phyloP scores from a whole-genome alignment of 2,329 filamentous ascomycete genomes.

The Penicillium sp. region DNA sequence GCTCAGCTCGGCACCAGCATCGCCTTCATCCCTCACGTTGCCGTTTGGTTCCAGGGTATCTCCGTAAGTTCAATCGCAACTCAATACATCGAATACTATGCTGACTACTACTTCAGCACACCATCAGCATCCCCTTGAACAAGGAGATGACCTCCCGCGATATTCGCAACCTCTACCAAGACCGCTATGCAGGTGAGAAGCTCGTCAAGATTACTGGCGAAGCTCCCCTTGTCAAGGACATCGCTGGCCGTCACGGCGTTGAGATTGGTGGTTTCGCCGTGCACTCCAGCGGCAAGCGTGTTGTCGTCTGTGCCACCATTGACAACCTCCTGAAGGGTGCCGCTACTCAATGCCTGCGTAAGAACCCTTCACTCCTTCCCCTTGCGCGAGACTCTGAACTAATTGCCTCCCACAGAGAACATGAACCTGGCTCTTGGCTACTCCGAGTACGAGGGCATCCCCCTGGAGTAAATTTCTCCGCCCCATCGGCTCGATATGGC shows the following conservation, averaged over 20 bases:
- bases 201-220: slow-evolving; percentile 92
- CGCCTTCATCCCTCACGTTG: slow-evolving; percentile 90
- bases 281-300: slow-evolving; percentile 82
- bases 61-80: slow-evolving; percentile 51
- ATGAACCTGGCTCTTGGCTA: slow-evolving; percentile 93
- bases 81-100: not conserved
- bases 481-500: not conserved
- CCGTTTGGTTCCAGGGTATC: slow-evolving; percentile 97
- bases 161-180: slow-evolving; percentile 92
- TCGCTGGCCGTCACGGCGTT: slow-evolving; percentile 80
- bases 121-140: slow-evolving; percentile 84
- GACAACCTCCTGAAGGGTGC: slow-evolving; percentile 94
- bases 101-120: slow-evolving; percentile 58
- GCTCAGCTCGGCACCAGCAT: slow-evolving; percentile 72
- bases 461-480: slow-evolving; percentile 50
- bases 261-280: slow-evolving; percentile 97
- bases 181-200: slow-evolving; percentile 93
- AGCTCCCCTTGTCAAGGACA: slow-evolving; percentile 80
- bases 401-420: slow-evolving; percentile 62
- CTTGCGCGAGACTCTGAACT: slow-evolving; percentile 4
- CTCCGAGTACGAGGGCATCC: slow-evolving; percentile 85
- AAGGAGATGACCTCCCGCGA: slow-evolving; percentile 87
- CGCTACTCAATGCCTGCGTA: slow-evolving; percentile 87
- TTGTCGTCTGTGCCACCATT: slow-evolving; percentile 92
- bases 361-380: slow-evolving; percentile 43